Base-by-base conservation (phyloP, 108 stramenopile genomes). In the Epithemia pelagica region DNA sequence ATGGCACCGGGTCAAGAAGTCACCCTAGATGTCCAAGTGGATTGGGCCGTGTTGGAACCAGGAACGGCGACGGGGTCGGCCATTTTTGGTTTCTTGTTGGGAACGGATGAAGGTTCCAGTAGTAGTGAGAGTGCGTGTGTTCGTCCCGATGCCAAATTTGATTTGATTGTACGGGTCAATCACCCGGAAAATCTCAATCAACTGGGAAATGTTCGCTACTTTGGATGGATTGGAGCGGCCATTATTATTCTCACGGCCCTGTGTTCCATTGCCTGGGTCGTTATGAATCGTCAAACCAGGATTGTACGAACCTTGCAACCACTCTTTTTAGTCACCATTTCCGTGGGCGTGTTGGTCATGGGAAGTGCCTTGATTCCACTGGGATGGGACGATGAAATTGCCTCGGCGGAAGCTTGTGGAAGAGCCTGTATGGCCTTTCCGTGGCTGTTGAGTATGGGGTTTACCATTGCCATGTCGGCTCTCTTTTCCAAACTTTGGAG, bases 401-500 rank as follows among this genome's bases (percentile, higher is more conserved):
- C 58, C 24, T 30, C 28, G 2, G 28, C 25, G 25, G 30, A 54
- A 1, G 30, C 21, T 5, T 30, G 27, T 21, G 26, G 30, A 21
- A 29, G 27, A 15, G 52, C 68, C 2, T 74, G 74, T 33, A 52
- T 46, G 24, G 27, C 62, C 1, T 10, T 55, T 1, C 75, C 68
- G 2, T 76, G 69, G 70, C 32, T 76, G 21, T 3, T 67, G 32
- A 62, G 58, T 3, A 62, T 68, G 30, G 80, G 80, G 58, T 81
- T 81, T 28, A 68, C 73, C 2, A 64, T 54, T 18, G 65, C 68
- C 0, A 76, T 81, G 37, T 64, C 74, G 0, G 76, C 75, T 25
- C 61, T 81, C 0, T 72, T 67, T 31, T 63, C 63, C 59, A 81
- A 81, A 67, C 53, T 70, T 10, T 74, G 75, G 72, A 61, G 75